Conservation (phyloP, 2,329 filamentous ascomycete species). For the Chaetomium olivaceum region DNA sequence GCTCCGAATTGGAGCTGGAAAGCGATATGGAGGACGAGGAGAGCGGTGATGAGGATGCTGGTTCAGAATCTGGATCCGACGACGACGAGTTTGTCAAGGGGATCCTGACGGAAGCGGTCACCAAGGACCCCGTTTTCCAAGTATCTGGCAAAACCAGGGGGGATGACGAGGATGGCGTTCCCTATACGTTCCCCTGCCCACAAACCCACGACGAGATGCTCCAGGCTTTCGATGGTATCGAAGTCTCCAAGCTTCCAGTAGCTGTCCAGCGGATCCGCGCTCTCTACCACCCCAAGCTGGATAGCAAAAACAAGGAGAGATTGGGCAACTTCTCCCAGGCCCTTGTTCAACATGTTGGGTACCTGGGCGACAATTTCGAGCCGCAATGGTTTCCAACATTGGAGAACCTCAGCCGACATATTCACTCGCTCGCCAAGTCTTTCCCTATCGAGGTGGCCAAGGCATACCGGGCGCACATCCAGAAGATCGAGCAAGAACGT, state of each 20-base stretch:
- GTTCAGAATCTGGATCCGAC: conserved; percentile 40
- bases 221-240: conserved; percentile 62
- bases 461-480: conserved; percentile 74
- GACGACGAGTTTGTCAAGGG: conserved; percentile 75
- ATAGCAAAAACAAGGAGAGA: conserved; percentile 80
- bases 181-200: conserved; percentile 86
- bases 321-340: conserved; percentile 67
- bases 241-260: conserved; percentile 67
- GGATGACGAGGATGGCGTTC: conserved; percentile 59
- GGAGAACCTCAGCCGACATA: conserved; percentile 81
- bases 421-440: conserved; percentile 88
- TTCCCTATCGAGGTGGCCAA: conserved; percentile 77
- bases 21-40: conserved; percentile 55
- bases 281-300: conserved; percentile 86
- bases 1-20: conserved; percentile 65
- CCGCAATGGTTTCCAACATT: conserved; percentile 64
- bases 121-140: conserved; percentile 54
- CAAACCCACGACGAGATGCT: conserved; percentile 74
- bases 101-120: conserved; percentile 61
- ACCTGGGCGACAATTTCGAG: conserved; percentile 47
- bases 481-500: conserved; percentile 51
- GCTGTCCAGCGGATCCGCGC: conserved; percentile 88
- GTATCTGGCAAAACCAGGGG: conserved; percentile 47
- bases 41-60: conserved; percentile 44
- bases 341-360: conserved; percentile 63